Evolutionary conservation across 345 rosid genomes (phyloP), one percentile per base, ranked within the genome.

Genomic region (Hibiscus tridactylites): DNA sequence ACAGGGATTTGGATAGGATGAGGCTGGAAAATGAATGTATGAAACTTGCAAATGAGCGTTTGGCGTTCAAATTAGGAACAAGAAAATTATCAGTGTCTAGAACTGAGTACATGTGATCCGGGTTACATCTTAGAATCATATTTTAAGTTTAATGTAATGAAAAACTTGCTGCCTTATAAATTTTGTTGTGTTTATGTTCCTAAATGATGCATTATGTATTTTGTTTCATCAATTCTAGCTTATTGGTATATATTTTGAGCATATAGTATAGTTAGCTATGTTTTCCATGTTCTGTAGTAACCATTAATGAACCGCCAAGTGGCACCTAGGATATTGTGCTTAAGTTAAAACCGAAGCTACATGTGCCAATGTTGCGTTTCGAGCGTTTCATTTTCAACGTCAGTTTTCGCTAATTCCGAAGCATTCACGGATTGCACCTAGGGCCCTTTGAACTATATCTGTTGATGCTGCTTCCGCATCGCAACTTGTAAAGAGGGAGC

Each of bases 1-100:
- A 70, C 15, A 58, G 44, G 58, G 67, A 73, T 62, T 19, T 76
- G 73, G 74, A 65, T 21, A 80, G 54, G 70, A 70, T 65, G 75
- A 76, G 61, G 64, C 61, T 76, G 73, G 77, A 70, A 46, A 80
- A 80, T 56, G 66, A 80, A 49, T 8, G 33, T 65, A 57, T 80
- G 73, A 76, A 76, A 68, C 31, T 70, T 58, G 73, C 66, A 68
- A 76, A 80, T 28, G 63, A 80, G 50, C 31, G 29, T 5, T 60
- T 65, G 65, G 73, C 44, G 7, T 29, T 70, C 9, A 72, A 76
- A 65, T 76, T 16, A 33, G 71, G 50, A 52, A 53, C 65, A 73
- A 73, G 77, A 58, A 70, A 70, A 50, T 15, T 62, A 49, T 33
- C 15, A 28, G 46, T 69, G 46, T 29, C 31, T 68, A 54, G 17